Base-by-base conservation (phyloP, 2,329 filamentous ascomycete species). In the Ilyonectria robusta region DNA sequence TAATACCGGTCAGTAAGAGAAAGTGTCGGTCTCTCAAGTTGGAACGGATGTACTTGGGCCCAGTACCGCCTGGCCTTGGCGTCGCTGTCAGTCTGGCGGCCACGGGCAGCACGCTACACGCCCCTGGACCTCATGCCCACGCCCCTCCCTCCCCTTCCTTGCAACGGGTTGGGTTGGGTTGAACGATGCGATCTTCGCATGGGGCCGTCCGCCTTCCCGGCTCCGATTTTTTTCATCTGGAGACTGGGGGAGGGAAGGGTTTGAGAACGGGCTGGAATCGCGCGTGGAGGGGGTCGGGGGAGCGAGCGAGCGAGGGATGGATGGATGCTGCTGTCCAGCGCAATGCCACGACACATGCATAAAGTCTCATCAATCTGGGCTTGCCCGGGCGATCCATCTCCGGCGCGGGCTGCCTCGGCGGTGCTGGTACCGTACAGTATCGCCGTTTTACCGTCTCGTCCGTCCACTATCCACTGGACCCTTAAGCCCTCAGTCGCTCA, bases 291-390 rank as follows among this genome's bases (percentile, higher is more conserved):
- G 65, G 62, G 62, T 68, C 66, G 58, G 63, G 59, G 55, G 64
- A 51, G 50, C 46, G 64, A 51, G 50, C 46, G 60, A 68, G 55
- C 46, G 29, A 47, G 37, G 58, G 44, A 60, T 37, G 57, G 50
- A 61, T 57, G 55, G 46, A 50, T 62, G 58, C 56, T 65, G 56
- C 57, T 72, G 58, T 67, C 68, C 71, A 72, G 66, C 66, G 72
- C 69, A 72, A 71, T 76, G 74, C 76, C 76, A 77, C 76, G 74
- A 72, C 74, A 63, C 69, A 69, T 78, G 76, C 76, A 78, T 78
- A 63, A 71, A 70, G 71, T 62, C 70, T 67, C 67, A 69, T 72
- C 47, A 54, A 64, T 57, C 64, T 62, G 65, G 66, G 53, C 67
- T 62, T 69, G 69, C 40, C 60, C 65, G 67, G 68, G 65, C 69